These are phyloP conservation scores for Celoporthe dispersa DNA, from an alignment of 2,329 filamentous ascomycete genomes.

Conservation along the genomic window DNA sequence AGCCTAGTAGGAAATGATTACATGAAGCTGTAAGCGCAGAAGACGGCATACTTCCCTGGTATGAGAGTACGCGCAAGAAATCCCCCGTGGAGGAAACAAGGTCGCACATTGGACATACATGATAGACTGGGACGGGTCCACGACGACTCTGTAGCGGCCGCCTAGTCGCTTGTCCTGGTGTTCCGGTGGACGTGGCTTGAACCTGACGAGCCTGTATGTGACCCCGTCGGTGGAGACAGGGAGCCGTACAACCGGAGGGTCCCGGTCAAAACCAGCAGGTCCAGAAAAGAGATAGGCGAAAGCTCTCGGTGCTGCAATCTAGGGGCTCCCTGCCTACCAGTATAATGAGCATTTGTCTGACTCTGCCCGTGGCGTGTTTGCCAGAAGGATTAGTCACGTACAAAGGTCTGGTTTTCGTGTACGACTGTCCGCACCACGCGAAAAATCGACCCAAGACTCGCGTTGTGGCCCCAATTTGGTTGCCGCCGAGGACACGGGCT, in stretches of 20 bases:
- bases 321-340: conserved; percentile 1
- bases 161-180: not conserved
- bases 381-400: not conserved
- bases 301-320: conserved; percentile 15
- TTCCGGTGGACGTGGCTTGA: not conserved
- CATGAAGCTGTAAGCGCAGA: not conserved
- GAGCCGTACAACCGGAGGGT: conserved; percentile 2
- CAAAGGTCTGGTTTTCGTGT: conserved; percentile 9
- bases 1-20: not conserved
- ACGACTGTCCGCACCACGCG: conserved; percentile 14
- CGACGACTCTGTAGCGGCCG: not conserved
- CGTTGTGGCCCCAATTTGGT: conserved; percentile 15
- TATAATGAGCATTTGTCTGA: not conserved
- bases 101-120: not conserved
- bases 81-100: not conserved
- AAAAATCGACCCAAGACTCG: conserved; percentile 12
- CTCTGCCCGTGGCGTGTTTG: not conserved
- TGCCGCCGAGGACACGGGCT: conserved; percentile 9
- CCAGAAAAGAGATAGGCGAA: conserved; percentile 6
- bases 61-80: not conserved
- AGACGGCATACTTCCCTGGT: not conserved
- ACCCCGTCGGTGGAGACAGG: conserved; percentile 1
- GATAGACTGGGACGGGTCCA: not conserved
- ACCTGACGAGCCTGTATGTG: not conserved
- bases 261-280: not conserved